Evolutionary conservation across 2,329 filamentous ascomycete species (phyloP), one percentile per base, ranked within the genome.

Genomic region (Macrophomina tecta): DNA sequence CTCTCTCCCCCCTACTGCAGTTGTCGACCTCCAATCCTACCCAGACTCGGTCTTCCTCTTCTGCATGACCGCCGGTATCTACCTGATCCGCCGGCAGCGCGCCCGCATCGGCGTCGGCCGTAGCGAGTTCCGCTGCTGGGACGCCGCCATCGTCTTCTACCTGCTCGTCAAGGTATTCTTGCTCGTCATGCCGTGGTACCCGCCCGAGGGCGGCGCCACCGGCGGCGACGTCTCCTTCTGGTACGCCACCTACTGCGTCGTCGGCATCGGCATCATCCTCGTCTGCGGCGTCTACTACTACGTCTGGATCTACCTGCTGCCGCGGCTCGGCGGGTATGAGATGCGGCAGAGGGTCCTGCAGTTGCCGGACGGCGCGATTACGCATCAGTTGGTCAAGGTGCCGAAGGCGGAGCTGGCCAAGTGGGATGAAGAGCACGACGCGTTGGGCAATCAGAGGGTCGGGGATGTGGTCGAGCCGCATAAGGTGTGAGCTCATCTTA

Each of bases 21-120:
- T 92, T 34, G 79, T 91, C 0, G 89, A 92, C 58, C 86, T 92
- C 0, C 89, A 92, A 71, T 89, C 87, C 0, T 92, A 91, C 70
- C 86, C 89, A 0, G 86, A 82, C 0, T 32, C 64, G 40, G 86
- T 91, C 66, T 80, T 91, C 16, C 84, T 89, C 66, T 83, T 83
- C 0, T 74, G 91, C 1, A 86, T 87, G 0, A 79, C 87, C 0
- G 70, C 83, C 6, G 89, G 90, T 0, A 78, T 91, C 0, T 70
- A 91, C 0, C 84, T 86, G 76, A 79, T 93, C 5, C 84, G 90
- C 0, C 82, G 81, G 64, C 85, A 83, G 69, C 81, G 87, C 14
- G 88, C 88, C 1, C 53, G 53, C 34, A 34, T 66, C 36, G 84
- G 89, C 60, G 78, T 90, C 0, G 82, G 83, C 32, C 80, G 90